phyloP scores from a whole-genome alignment of 805 yeast genomes.

The Zygosaccharomyces bisporus region DNA sequence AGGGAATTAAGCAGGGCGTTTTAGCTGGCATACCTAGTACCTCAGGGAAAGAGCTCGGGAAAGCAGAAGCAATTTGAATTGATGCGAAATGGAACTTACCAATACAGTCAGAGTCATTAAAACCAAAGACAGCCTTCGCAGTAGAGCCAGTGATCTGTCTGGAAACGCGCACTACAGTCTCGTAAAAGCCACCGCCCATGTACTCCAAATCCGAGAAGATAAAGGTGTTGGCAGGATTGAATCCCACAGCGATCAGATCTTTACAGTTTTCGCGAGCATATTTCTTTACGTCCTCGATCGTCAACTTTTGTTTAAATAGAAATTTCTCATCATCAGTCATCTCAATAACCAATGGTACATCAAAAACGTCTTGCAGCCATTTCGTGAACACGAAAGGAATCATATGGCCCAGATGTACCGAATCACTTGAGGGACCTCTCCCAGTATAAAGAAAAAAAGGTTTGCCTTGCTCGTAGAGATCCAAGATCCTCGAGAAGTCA shows the following conservation, averaged over 20 bases:
- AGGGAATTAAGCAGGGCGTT: conserved; percentile 95
- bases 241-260: conserved; percentile 92
- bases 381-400: conserved; percentile 92
- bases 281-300: conserved; percentile 79
- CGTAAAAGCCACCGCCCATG: conserved; percentile 92
- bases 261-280: conserved; percentile 82
- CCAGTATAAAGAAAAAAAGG: conserved; percentile 96
- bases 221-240: conserved; percentile 90
- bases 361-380: conserved; percentile 97
- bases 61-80: conserved; percentile 92
- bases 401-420: conserved; percentile 97
- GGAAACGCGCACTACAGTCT: conserved; percentile 86
- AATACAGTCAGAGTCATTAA: conserved; percentile 89
- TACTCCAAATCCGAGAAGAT: conserved; percentile 89
- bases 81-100: conserved; percentile 95
- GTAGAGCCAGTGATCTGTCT: conserved; percentile 96
- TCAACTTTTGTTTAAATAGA: conserved; percentile 84
- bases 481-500: conserved; percentile 73
- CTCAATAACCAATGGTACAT: conserved; percentile 90
- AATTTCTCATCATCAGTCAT: conserved; percentile 97
- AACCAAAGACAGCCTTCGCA: conserved; percentile 95
- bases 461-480: conserved; percentile 88
- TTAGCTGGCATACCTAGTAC: conserved; percentile 80
- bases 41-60: conserved; percentile 94
- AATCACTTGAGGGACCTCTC: conserved; percentile 91